Conservation (phyloP, 768 basidiomycete genomes). For the Suillus plorans region DNA sequence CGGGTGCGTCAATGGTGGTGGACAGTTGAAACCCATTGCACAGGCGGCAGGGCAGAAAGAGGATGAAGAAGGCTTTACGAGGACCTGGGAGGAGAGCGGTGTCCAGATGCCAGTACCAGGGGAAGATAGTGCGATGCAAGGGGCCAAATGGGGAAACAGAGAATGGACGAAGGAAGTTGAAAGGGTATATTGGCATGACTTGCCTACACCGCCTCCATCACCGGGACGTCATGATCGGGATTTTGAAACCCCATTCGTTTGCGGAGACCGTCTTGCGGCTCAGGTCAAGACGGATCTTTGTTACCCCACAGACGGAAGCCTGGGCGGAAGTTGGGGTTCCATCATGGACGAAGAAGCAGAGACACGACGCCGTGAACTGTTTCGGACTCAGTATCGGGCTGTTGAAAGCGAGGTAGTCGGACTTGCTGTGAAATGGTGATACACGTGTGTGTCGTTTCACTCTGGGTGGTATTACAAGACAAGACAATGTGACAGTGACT, state of each 20-base stretch:
- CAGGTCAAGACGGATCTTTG: slow-evolving; percentile 44
- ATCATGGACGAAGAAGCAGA: slow-evolving; percentile 46
- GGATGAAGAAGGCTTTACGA: slow-evolving; percentile 66
- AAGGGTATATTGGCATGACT: slow-evolving; percentile 71
- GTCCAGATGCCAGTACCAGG: slow-evolving; percentile 30
- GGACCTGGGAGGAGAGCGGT: slow-evolving; percentile 62
- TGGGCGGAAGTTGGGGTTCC: slow-evolving; percentile 35
- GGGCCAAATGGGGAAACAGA: slow-evolving; percentile 76
- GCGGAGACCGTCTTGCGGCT: slow-evolving; percentile 39
- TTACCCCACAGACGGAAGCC: slow-evolving; percentile 26
- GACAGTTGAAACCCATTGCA: slow-evolving; percentile 48
- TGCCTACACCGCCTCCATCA: slow-evolving; percentile 48
- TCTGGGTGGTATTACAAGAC: slow-evolving; percentile 12
- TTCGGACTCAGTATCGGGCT: slow-evolving; percentile 81
- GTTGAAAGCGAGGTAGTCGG: slow-evolving; percentile 86
- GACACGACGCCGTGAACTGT: slow-evolving; percentile 42
- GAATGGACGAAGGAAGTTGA: slow-evolving; percentile 85
- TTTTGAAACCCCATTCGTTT: neutral
- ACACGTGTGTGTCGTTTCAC: neutral
- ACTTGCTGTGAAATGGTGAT: slow-evolving; percentile 71
- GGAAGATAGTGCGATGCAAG: slow-evolving; percentile 32
- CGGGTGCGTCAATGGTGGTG: slow-evolving; percentile 97
- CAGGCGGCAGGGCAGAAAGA: slow-evolving; percentile 7
- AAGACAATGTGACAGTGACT: neutral
- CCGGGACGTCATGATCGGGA: slow-evolving; percentile 23